Percentiles rank a stretch among this genome's conserved stretches.
phyloP scores from a whole-genome alignment of 1,284 basidiomycete genomes.

The Rugosomyces carneus region DNA sequence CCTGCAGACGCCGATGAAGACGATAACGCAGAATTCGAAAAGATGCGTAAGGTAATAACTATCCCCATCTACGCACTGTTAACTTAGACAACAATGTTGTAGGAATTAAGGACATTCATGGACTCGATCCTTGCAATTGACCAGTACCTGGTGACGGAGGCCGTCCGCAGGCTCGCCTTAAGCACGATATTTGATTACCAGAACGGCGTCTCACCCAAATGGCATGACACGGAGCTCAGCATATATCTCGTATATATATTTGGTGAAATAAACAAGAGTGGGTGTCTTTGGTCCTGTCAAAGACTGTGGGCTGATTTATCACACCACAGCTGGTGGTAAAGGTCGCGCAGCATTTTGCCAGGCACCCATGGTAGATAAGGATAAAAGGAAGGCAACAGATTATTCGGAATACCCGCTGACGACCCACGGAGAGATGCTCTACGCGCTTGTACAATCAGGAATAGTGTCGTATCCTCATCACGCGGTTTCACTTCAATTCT shows the following conservation, averaged over 20 bases:
- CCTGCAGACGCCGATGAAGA: slow-evolving; percentile 87
- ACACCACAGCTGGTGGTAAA: slow-evolving; percentile 54
- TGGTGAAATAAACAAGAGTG: slow-evolving; percentile 86
- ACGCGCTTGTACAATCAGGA: slow-evolving; percentile 78
- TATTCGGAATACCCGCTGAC: slow-evolving; percentile 87
- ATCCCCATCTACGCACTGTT: background rate
- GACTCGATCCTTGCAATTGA: slow-evolving; percentile 82
- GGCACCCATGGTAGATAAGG: slow-evolving; percentile 58
- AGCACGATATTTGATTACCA: slow-evolving; percentile 68
- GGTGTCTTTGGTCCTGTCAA: slow-evolving; percentile 16
- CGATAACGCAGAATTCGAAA: slow-evolving; percentile 79
- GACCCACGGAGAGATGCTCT: slow-evolving; percentile 85
- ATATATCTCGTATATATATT: slow-evolving; percentile 91
- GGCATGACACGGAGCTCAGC: slow-evolving; percentile 94
- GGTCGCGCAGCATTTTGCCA: slow-evolving; percentile 73
- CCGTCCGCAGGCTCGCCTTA: slow-evolving; percentile 66
- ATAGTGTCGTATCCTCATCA: slow-evolving; percentile 84
- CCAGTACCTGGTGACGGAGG: slow-evolving; percentile 70
- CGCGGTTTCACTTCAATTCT: slow-evolving; percentile 88
- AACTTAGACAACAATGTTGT: slow-evolving; percentile 4
- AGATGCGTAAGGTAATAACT: slow-evolving; percentile 69
- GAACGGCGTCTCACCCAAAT: slow-evolving; percentile 60
- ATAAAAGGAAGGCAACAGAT: slow-evolving; percentile 63
- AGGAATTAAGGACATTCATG: slow-evolving; percentile 80
- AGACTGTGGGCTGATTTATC: slow-evolving; percentile 2